These are phyloP conservation scores for Talaromyces sp. DNA, from an alignment of 2,329 filamentous ascomycete species.

Conservation along the genomic window DNA sequence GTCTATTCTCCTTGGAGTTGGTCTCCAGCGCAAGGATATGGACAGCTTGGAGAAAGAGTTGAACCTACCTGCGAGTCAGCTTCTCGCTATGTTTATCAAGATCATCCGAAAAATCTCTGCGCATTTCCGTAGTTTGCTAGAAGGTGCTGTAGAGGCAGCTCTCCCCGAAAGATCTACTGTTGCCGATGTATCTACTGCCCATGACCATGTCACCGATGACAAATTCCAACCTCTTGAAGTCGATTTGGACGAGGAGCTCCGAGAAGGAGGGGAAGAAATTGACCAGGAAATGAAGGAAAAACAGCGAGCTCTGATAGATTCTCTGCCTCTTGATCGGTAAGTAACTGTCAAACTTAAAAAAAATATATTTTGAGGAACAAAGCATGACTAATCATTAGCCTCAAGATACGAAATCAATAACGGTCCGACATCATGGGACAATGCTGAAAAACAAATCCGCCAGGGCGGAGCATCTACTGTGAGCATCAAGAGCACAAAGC, in stretches of 20 bases:
- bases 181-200: constrained; percentile 52
- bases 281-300: constrained; percentile 68
- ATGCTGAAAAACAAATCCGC: constrained; percentile 69
- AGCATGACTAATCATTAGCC: constrained; percentile 35
- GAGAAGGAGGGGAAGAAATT: constrained; percentile 75
- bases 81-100: constrained; percentile 97
- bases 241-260: constrained; percentile 74
- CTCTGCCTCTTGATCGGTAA: constrained; percentile 81
- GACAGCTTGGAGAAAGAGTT: constrained; percentile 77
- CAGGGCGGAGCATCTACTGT: constrained; percentile 55
- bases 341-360: constrained; percentile 25
- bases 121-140: constrained; percentile 71
- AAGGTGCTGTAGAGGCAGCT: constrained; percentile 65
- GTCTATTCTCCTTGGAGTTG: constrained; percentile 81
- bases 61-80: constrained; percentile 66
- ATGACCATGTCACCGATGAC: constrained; percentile 63
- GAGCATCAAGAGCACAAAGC: constrained; percentile 73
- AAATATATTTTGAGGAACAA: constrained; percentile 17
- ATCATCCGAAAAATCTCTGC: constrained; percentile 80
- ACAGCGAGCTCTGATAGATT: constrained; percentile 84
- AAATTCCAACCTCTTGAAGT: constrained; percentile 67
- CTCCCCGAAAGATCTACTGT: constrained; percentile 48
- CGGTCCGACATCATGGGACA: constrained; percentile 49
- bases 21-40: constrained; percentile 84
- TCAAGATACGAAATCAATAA: constrained; percentile 44